Percentiles rank a stretch among this genome's conserved stretches.
These are phyloP conservation scores for Diaporthe aspalathi DNA, from an alignment of 2,329 filamentous ascomycete genomes.

Conservation along the genomic window DNA sequence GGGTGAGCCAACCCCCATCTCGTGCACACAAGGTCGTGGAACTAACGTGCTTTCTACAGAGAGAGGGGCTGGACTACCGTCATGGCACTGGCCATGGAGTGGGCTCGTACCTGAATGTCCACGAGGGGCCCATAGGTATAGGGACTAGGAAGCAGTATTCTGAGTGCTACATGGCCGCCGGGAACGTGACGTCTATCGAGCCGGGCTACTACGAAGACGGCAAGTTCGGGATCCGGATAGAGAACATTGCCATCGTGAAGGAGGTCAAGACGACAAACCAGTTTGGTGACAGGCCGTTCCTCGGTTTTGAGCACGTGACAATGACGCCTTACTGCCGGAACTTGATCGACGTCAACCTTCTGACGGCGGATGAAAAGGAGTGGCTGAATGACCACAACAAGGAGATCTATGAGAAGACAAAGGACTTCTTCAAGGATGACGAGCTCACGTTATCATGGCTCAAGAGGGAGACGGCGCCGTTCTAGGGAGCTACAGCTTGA, in stretches of 20 bases:
- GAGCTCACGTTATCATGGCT: slow-evolving; percentile 81
- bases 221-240: slow-evolving; percentile 92
- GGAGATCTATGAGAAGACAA: slow-evolving; percentile 85
- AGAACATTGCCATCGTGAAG: slow-evolving; percentile 92
- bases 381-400: slow-evolving; percentile 91
- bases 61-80: slow-evolving; percentile 89
- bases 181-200: slow-evolving; percentile 96
- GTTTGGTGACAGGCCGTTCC: slow-evolving; percentile 93
- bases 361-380: slow-evolving; percentile 79
- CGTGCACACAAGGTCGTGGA: slow-evolving; percentile 1
- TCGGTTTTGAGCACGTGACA: slow-evolving; percentile 96
- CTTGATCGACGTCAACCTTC: slow-evolving; percentile 78
- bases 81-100: slow-evolving; percentile 97
- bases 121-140: slow-evolving; percentile 96
- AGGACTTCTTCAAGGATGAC: slow-evolving; percentile 79
- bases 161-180: slow-evolving; percentile 88
- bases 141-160: slow-evolving; percentile 91
- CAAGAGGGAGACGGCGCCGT: slow-evolving; percentile 82
- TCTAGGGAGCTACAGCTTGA: slow-evolving; percentile 49
- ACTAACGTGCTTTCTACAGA: slow-evolving; percentile 52
- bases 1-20: slow-evolving; percentile 66
- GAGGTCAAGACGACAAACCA: slow-evolving; percentile 88
- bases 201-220: slow-evolving; percentile 98
- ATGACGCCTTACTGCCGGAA: slow-evolving; percentile 96
- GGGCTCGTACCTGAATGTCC: slow-evolving; percentile 94